Evolutionary conservation across 345 rosid species (phyloP), one percentile per base, ranked within the genome.

Genomic region (Geranium rotundifolium): DNA sequence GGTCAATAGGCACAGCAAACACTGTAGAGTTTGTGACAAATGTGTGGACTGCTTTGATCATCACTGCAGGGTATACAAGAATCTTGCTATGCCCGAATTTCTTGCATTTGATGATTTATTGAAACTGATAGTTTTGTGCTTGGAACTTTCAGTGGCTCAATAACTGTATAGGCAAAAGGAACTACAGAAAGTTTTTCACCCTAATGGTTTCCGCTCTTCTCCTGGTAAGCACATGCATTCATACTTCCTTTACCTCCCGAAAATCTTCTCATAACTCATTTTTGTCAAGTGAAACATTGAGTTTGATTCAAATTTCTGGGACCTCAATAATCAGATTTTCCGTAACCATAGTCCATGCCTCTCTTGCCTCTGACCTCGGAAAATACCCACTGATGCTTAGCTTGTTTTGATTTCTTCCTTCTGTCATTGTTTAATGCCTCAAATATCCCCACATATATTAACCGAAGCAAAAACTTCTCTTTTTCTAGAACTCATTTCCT

Each of bases 1-100:
- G 96, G 99, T 93, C 65, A 88, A 82, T 80, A 93, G 85, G 74
- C 86, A 90, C 77, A 93, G 97, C 85, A 93, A 93, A 78, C 99
- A 90, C 73, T 93, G 99, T 63, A 80, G 99, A 77, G 97, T 93
- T 56, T 90, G 97, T 56, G 97, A 93, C 80, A 93, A 93, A 79
- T 90, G 97, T 59, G 97, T 93, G 4, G 85, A 93, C 69, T 77
- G 74, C 55, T 93, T 90, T 59, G 99, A 90, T 76, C 99, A 93
- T 78, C 99, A 93, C 73, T 90, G 97, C 92, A 81, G 96, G 97
- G 97, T 93, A 86, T 62, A 27, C 64, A 19, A 57, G 17, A 34
- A 23, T 39, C 46, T 58, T n/a, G 29, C 30, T 18, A 31, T n/a
- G 59, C 12, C 19, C 1, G 57, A 17, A 17, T 39, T 29, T 55